A percentile compares a stretch with the other conserved stretches of the same genome.
These are phyloP conservation scores for Echites panduratus DNA, from an alignment of 257 asterid species.

Conservation along the genomic window DNA sequence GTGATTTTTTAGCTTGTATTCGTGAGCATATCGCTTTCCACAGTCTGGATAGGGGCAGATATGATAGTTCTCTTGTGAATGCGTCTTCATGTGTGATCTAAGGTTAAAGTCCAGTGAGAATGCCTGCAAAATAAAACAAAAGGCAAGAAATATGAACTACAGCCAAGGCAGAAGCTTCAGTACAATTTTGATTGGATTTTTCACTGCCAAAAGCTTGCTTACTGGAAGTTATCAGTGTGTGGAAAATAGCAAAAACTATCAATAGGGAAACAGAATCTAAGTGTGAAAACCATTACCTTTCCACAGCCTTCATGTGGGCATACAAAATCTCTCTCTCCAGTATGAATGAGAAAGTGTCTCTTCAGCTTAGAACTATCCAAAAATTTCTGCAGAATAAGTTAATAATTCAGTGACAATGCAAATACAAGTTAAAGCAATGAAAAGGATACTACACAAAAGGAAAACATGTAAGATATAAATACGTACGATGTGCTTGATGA, in stretches of 20 bases:
- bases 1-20: constrained; percentile 94
- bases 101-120: constrained; percentile 96
- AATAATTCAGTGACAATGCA: not conserved
- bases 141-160: constrained; percentile 2
- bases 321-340: constrained; percentile 93
- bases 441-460: not conserved
- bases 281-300: constrained; percentile 55
- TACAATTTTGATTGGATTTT: not conserved
- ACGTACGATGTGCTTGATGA: not conserved
- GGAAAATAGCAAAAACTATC: not conserved
- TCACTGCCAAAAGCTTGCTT: not conserved
- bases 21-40: constrained; percentile 97
- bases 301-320: constrained; percentile 99
- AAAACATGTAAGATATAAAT: not conserved
- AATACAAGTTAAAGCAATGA: not conserved
- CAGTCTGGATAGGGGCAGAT: constrained; percentile 92
- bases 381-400: constrained; percentile 72
- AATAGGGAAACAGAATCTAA: not conserved
- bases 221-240: not conserved
- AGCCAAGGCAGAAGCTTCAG: not conserved
- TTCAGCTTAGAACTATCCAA: constrained; percentile 97
- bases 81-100: constrained; percentile 97
- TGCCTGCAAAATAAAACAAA: constrained; percentile 51
- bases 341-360: constrained; percentile 93
- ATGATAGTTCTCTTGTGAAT: constrained; percentile 97